These are phyloP conservation scores for Trichoderma gamsii DNA, from an alignment of 495 filamentous ascomycete species.

Conservation along the genomic window DNA sequence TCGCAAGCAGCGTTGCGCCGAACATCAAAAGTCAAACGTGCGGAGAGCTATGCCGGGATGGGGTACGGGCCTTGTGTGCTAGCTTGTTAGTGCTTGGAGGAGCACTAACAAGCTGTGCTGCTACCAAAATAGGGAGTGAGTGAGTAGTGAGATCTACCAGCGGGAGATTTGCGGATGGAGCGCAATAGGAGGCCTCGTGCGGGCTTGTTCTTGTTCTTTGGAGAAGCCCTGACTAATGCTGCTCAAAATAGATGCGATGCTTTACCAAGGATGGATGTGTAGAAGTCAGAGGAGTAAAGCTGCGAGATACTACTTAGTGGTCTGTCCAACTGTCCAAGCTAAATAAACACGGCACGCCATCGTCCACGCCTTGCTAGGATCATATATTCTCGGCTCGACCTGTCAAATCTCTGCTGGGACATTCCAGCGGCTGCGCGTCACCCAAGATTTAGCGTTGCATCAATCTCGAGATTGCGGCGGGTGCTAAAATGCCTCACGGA, in stretches of 20 bases:
- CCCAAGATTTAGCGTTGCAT: not conserved
- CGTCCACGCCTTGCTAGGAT: not conserved
- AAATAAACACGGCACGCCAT: not conserved
- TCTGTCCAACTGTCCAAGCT: not conserved
- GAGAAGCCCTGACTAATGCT: not conserved
- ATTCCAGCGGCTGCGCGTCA: not conserved
- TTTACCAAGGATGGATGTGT: too few species aligned
- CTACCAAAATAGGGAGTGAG: too few species aligned
- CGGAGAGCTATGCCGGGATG: too few species aligned
- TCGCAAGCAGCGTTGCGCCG: too few species aligned
- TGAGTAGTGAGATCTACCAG: not conserved
- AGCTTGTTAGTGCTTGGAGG: not conserved
- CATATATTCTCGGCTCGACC: not conserved
- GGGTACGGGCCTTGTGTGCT: too few species aligned
- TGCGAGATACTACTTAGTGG: too few species aligned
- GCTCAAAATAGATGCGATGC: not conserved
- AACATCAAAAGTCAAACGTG: too few species aligned
- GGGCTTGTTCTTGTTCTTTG: too few species aligned
- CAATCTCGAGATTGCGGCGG: not conserved
- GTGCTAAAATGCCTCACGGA: not conserved
- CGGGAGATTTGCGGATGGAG: not conserved
- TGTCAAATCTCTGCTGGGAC: not conserved
- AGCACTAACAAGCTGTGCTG: not conserved
- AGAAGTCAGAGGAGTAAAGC: too few species aligned
- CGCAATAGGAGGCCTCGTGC: too few species aligned